Percentiles rank a stretch among this genome's conserved stretches.
These are phyloP conservation scores for Oryza glumipatula DNA, from an alignment of 176 grass and related monocot genomes.

Conservation along the genomic window DNA sequence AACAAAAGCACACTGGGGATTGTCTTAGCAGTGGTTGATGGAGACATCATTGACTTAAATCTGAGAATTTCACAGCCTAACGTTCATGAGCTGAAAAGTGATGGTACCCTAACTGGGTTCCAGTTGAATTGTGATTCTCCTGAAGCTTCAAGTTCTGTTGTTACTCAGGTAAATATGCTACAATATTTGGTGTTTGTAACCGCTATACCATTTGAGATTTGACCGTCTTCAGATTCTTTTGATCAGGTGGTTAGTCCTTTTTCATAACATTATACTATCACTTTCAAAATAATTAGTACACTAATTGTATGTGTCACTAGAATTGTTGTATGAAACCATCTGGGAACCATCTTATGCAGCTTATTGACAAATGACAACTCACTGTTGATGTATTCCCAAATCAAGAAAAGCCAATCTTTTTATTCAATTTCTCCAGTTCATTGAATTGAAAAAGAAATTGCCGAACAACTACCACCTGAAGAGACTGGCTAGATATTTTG, in stretches of 20 bases:
- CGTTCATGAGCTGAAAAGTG: slow-evolving; percentile 35
- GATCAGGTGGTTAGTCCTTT: background rate
- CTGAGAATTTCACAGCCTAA: slow-evolving; percentile 90
- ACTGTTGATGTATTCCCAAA: background rate
- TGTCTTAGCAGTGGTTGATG: slow-evolving; percentile 44
- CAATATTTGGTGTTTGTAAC: background rate
- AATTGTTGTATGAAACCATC: background rate
- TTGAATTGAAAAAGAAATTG: too few species aligned
- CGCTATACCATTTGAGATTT: background rate
- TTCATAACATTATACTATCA: slow-evolving; percentile 4
- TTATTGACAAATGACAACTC: background rate
- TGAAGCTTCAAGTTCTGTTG: slow-evolving; percentile 47
- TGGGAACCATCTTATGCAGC: background rate
- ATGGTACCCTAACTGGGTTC: slow-evolving; percentile 43
- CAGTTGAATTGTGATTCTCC: slow-evolving; percentile 43
- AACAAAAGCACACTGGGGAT: background rate
- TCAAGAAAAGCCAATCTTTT: background rate
- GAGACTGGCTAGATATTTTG: background rate
- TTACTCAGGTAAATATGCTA: slow-evolving; percentile 45
- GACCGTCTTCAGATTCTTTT: background rate
- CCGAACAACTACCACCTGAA: background rate
- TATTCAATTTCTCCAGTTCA: background rate
- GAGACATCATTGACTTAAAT: slow-evolving; percentile 68
- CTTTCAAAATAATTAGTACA: background rate
- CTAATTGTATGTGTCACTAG: background rate